phyloP scores from a whole-genome alignment of 2,329 filamentous ascomycete species.

The Westerdykella aurantiaca region DNA sequence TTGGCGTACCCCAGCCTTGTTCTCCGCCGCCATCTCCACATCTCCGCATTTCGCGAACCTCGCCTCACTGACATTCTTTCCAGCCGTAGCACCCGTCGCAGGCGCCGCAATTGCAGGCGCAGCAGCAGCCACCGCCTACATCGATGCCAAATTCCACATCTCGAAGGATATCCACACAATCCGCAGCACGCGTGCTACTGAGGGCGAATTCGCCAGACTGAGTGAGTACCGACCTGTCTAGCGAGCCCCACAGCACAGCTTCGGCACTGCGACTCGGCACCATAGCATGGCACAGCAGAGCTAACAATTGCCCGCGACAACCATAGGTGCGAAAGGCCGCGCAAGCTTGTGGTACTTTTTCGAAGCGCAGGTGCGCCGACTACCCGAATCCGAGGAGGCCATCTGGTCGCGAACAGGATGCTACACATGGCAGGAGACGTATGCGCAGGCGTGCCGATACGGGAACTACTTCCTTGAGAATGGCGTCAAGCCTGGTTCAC shows the following conservation, averaged over 20 bases:
- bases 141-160: constrained; percentile 65
- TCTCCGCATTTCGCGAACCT: constrained; percentile 4
- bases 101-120: constrained; percentile 29
- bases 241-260: background rate
- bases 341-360: constrained; percentile 62
- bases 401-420: constrained; percentile 62
- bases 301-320: constrained; percentile 6
- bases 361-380: constrained; percentile 49
- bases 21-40: background rate
- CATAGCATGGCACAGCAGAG: background rate
- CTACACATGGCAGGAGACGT: constrained; percentile 36
- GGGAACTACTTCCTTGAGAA: constrained; percentile 34
- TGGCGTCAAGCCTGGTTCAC: constrained; percentile 54
- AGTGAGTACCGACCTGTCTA: constrained; percentile 34
- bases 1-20: background rate
- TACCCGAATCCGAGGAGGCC: constrained; percentile 48
- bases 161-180: constrained; percentile 54
- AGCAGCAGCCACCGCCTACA: constrained; percentile 50
- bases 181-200: constrained; percentile 38
- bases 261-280: constrained; percentile 5
- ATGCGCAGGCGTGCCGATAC: constrained; percentile 38
- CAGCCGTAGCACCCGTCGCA: constrained; percentile 23
- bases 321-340: constrained; percentile 47
- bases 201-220: constrained; percentile 45
- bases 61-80: background rate